Base-by-base conservation (phyloP, 352 stramenopile genomes). In the Ophiocytium majus region DNA sequence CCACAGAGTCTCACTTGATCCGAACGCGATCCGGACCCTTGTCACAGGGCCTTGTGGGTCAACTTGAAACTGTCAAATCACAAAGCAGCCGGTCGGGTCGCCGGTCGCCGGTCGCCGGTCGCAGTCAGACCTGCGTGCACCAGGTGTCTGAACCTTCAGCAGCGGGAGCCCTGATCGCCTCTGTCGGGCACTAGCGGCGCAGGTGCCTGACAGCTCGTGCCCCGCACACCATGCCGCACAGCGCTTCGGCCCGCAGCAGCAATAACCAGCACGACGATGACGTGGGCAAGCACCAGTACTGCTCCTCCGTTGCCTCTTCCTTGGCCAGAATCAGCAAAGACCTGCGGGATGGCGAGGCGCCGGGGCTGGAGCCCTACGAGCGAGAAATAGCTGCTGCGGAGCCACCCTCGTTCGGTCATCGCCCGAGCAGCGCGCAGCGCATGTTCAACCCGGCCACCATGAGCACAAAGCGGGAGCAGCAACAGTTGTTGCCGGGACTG, bases 361-460 rank as follows among this genome's bases (percentile, higher is more conserved):
- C n/a, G n/a, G n/a, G n/a, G n/a, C n/a, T n/a, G n/a, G n/a, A n/a
- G 43, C 5, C 43, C 5, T 57, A 57, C 43, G 43, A 57, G 43
- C 43, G 43, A 14, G 43, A 57, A 14, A 57, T 57, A 57, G 31
- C 64, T 5, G 64, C 34, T 17, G 64, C 34, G 5, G 31, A 5
- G 5, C 64, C 64, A 10, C 31, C 34, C 5, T 37, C 79, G 0
- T 88, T 88, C 64, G 84, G 84, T 0, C 84, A 88, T 50, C 79
- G 84, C n/a, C 84, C 84, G 19, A 28, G 57, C 10, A 86, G 79
- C 19, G 84, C 79, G 9, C 82, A 76, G 10, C 79, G 84, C 0
- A 88, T 88, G 84, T 88, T 88, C 75, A 88, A 88, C 63, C 84
- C 84, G 0, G 81, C 81, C 34, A 86, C 80, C 10, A 83, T 88